Conservation (phyloP, 768 basidiomycete genomes). For the Cystobasidium tubakii region DNA sequence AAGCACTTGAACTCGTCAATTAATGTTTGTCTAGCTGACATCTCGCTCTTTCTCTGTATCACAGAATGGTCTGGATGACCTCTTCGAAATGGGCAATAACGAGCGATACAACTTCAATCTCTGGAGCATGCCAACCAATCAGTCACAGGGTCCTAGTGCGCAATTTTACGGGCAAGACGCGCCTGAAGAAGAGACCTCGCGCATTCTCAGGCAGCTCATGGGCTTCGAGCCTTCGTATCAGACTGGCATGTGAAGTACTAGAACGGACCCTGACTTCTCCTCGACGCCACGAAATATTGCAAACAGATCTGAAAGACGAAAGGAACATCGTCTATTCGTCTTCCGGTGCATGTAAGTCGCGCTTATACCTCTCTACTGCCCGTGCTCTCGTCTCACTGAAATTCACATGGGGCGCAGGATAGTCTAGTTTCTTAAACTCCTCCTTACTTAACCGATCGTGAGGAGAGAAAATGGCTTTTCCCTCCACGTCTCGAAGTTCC, state of each 20-base stretch:
- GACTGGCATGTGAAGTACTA: background rate
- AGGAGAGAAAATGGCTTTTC: slow-evolving; percentile 28
- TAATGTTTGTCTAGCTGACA: no score
- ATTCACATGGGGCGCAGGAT: slow-evolving; percentile 7
- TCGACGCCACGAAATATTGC: background rate
- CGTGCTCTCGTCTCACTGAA: slow-evolving; percentile 1
- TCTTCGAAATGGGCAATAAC: slow-evolving; percentile 3
- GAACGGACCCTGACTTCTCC: background rate
- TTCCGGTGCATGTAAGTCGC: slow-evolving; percentile 7
- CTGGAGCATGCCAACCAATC: background rate
- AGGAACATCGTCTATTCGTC: background rate
- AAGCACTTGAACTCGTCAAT: background rate
- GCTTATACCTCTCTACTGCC: slow-evolving; percentile 22
- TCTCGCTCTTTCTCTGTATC: background rate
- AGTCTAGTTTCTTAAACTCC: slow-evolving; percentile 22
- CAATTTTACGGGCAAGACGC: background rate
- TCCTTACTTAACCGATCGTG: slow-evolving; percentile 7
- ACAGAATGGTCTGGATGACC: slow-evolving; percentile 1
- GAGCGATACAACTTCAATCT: slow-evolving; percentile 12
- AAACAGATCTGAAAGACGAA: background rate
- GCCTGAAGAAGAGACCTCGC: background rate
- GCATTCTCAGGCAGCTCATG: slow-evolving; percentile 2
- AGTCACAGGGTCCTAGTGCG: background rate
- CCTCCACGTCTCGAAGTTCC: slow-evolving; percentile 13
- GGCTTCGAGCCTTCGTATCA: slow-evolving; percentile 1